Evolutionary conservation across 2,329 filamentous ascomycete species (phyloP).

Genomic region (Aspergillus arachidicola): DNA sequence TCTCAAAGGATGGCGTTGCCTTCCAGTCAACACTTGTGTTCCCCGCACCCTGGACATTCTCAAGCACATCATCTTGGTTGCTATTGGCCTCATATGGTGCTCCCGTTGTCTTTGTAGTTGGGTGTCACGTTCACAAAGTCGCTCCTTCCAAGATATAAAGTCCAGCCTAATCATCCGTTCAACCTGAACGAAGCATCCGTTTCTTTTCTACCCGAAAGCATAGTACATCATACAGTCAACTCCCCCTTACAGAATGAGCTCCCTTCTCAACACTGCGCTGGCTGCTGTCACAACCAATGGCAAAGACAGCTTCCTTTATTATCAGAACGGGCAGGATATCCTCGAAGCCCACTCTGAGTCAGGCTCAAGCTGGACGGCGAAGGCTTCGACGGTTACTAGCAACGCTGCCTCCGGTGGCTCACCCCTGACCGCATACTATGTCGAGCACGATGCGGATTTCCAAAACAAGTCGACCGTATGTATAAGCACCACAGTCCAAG

Average conservation of each 20-base stretch:
- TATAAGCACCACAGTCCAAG: background rate
- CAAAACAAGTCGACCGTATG: background rate
- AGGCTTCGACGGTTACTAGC: constrained; percentile 1
- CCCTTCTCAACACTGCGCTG: background rate
- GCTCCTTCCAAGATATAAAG: background rate
- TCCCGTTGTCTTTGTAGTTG: background rate
- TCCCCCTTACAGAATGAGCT: background rate
- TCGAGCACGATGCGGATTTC: background rate
- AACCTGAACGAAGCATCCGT: background rate
- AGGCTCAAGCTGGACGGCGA: constrained; percentile 2
- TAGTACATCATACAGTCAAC: background rate
- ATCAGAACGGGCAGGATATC: constrained; percentile 1
- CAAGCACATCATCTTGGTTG: background rate
- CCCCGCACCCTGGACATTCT: background rate
- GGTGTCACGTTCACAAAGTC: background rate
- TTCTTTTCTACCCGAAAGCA: background rate
- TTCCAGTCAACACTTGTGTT: background rate
- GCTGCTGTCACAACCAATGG: constrained; percentile 3
- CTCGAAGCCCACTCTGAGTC: constrained; percentile 2
- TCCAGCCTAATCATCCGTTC: too few relatives aligned
- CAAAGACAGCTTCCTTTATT: background rate
- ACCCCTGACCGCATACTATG: constrained; percentile 7
- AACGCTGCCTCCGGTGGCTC: constrained; percentile 2
- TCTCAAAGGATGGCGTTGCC: background rate
- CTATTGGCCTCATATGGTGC: background rate